A percentile compares a stretch with the other conserved stretches of the same genome.
These are phyloP conservation scores for Senecio squalidus DNA, from an alignment of 140 eudicot genomes.

Conservation along the genomic window DNA sequence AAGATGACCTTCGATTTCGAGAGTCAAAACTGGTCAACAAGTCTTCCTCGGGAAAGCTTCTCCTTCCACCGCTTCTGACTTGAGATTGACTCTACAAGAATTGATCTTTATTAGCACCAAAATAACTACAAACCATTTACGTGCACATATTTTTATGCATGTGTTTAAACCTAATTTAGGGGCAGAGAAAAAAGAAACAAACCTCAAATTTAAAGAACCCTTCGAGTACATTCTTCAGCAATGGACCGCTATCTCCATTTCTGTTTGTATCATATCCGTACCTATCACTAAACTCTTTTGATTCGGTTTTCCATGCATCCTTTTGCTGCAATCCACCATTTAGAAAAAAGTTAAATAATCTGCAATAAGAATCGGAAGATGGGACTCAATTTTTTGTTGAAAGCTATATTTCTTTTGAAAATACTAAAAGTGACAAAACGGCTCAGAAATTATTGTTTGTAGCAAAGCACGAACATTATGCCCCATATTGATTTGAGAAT, in stretches of 20 bases:
- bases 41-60: slow-evolving; percentile 61
- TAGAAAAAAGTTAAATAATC: background rate
- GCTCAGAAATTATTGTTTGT: too few species aligned
- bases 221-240: slow-evolving; percentile 86
- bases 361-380: background rate
- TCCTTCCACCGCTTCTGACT: slow-evolving; percentile 68
- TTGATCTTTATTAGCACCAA: background rate
- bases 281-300: slow-evolving; percentile 73
- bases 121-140: background rate
- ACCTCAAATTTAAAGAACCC: slow-evolving; percentile 93
- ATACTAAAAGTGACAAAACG: background rate
- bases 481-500: too few species aligned
- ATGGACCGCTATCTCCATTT: slow-evolving; percentile 89
- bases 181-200: slow-evolving; percentile 12
- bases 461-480: too few species aligned
- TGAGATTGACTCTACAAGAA: slow-evolving; percentile 67
- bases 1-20: slow-evolving; percentile 62
- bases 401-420: background rate
- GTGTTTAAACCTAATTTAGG: background rate
- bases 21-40: slow-evolving; percentile 48
- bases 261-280: slow-evolving; percentile 76
- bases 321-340: slow-evolving; percentile 59
- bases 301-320: slow-evolving; percentile 89
- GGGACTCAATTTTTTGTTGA: background rate
- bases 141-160: background rate